phyloP scores from a whole-genome alignment of 1,139 yeast species.

The Taphrina confusa region DNA sequence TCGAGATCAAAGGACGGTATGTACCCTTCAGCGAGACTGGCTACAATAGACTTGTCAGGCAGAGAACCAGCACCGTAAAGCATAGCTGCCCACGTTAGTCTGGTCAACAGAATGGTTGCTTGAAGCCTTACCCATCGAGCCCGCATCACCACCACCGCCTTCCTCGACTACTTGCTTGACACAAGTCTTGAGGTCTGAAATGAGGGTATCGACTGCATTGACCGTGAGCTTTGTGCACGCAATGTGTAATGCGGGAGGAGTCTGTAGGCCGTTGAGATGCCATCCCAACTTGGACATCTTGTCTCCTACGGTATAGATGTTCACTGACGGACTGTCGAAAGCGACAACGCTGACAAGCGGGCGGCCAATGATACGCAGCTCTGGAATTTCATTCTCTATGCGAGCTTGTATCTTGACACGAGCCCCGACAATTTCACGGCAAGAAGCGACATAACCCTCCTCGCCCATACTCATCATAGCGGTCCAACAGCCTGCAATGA shows the following conservation, averaged over 20 bases:
- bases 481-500: constrained; percentile 97
- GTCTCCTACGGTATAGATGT: constrained; percentile 78
- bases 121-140: constrained; percentile 21
- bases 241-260: constrained; percentile 86
- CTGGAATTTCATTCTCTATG: constrained; percentile 50
- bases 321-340: constrained; percentile 60
- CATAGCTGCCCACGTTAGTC: constrained; percentile 23
- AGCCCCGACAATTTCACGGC: constrained; percentile 66
- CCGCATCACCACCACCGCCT: constrained; percentile 34
- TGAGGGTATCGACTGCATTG: constrained; percentile 62
- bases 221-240: constrained; percentile 78
- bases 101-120: too few species aligned
- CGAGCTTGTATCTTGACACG: constrained; percentile 54
- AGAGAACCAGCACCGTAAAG: constrained; percentile 31
- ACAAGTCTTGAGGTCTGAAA: constrained; percentile 56
- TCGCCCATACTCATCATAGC: constrained; percentile 78
- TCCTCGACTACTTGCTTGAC: constrained; percentile 50
- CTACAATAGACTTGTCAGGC: constrained; percentile 33
- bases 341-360: constrained; percentile 82
- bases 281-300: constrained; percentile 67
- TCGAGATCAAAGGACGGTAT: background rate
- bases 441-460: constrained; percentile 69
- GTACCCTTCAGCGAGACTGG: constrained; percentile 33
- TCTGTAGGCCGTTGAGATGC: constrained; percentile 85
- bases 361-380: constrained; percentile 72